Evolutionary conservation across 2,329 filamentous ascomycete species (phyloP).

Genomic region (Aspergillus proliferans): DNA sequence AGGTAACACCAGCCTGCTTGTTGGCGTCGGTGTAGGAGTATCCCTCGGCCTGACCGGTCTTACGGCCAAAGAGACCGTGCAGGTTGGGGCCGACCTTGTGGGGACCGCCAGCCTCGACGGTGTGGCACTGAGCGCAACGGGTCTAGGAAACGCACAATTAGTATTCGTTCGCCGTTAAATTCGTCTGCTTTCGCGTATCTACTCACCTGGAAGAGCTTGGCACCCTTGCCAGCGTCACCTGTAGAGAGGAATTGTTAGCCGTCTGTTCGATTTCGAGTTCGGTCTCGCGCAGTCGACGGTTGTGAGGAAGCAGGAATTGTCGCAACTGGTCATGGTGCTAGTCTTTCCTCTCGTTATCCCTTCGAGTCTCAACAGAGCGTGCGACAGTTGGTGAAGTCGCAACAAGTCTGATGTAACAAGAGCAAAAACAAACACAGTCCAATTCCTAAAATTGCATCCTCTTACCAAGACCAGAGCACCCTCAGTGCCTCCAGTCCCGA

Average conservation of each 20-base stretch:
- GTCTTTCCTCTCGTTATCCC: background rate
- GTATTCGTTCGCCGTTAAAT: conserved; percentile 6
- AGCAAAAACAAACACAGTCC: too few relatives aligned
- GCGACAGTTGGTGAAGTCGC: too few relatives aligned
- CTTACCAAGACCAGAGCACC: too few relatives aligned
- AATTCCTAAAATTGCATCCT: too few relatives aligned
- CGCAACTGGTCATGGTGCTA: conserved; percentile 20
- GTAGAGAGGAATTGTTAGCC: conserved; percentile 24
- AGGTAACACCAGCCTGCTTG: conserved; percentile 90
- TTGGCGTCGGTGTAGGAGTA: conserved; percentile 99
- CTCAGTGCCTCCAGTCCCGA: too few relatives aligned
- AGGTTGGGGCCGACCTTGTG: conserved; percentile 99
- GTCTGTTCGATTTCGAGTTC: conserved; percentile 13
- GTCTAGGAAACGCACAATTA: conserved; percentile 46
- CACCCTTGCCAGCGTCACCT: conserved; percentile 96
- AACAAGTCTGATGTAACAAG: too few relatives aligned
- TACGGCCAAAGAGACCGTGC: conserved; percentile 94
- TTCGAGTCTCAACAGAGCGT: too few relatives aligned
- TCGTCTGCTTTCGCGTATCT: background rate
- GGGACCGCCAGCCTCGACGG: conserved; percentile 77
- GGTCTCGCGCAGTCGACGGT: conserved; percentile 18
- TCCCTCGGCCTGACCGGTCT: conserved; percentile 83
- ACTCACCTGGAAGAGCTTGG: conserved; percentile 85
- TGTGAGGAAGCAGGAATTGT: conserved; percentile 17
- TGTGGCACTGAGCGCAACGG: conserved; percentile 98